Base-by-base conservation (phyloP, 805 yeast genomes). In the Candida verbasci region DNA sequence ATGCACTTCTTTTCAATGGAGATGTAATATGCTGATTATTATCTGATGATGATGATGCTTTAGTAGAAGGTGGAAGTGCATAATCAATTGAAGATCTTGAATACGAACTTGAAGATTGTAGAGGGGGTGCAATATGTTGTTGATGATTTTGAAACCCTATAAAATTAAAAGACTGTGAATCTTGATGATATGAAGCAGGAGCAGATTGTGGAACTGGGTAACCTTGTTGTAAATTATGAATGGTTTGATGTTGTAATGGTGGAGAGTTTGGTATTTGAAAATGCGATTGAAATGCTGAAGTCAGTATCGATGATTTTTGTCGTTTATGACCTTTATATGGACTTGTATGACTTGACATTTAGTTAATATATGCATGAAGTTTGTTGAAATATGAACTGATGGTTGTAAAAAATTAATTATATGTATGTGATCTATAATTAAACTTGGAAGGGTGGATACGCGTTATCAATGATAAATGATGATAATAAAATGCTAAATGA, bases 301-400 rank as follows among this genome's bases (percentile, higher is more conserved):
- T 58, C 59, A 52, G 58, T 17, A 55, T 31, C 16, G 61, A 58
- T 38, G 63, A 58, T 41, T 62, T 62, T 49, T 60, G 67, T 37
- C 68, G 65, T 44, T 62, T 62, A 45, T 62, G 68, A 12, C 57
- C 37, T 35, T 48, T 45, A 30, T 42, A 35, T 40, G 46, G 45
- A 39, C 28, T 25, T 4, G 9, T 3, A 5, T 43, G 41, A 41
- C 45, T 49, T n/a, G 43, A 40, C 50, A 46, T 46, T 31, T 17
- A 31, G n/a, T n/a, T n/a, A n/a, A n/a, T n/a, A 25, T n/a, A 25
- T 25, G 16, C 28, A 25, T 25, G 17, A 25, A 25, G 28, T 11
- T n/a, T n/a, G 12, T 6, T 11, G n/a, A 10, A 8, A 11, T 11
- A 11, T 24, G 10, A 11, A 24, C 10, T 11, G 6, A 24, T 24